Evolutionary conservation across 768 basidiomycete genomes (phyloP).

Genomic region (Auricularia sp.): DNA sequence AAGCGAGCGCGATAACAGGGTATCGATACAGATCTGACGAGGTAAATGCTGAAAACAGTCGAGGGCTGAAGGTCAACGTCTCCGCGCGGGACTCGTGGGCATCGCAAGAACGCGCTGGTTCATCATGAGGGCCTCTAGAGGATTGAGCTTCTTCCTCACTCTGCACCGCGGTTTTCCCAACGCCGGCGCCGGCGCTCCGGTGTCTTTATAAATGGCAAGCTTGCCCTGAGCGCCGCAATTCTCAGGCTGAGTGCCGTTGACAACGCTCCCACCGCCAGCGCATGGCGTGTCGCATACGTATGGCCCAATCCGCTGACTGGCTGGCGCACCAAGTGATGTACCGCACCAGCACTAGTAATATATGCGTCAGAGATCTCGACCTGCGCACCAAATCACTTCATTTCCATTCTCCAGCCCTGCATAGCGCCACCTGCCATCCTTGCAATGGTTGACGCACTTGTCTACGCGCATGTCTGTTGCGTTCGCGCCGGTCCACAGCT

Average conservation of each 20-base stretch:
- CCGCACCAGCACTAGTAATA: neutral
- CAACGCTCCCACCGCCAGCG: neutral
- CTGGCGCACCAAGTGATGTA: neutral
- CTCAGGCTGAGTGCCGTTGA: neutral
- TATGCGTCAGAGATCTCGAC: neutral
- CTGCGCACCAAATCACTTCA: neutral
- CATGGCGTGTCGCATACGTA: neutral
- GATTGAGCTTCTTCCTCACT: neutral
- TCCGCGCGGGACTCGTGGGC: neutral
- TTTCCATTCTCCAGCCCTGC: slow-evolving; percentile 1
- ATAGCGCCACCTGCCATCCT: neutral
- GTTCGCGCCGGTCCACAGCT: neutral
- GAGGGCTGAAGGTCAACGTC: neutral
- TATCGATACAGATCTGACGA: neutral
- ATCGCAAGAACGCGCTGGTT: neutral
- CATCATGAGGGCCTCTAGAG: neutral
- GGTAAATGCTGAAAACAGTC: neutral
- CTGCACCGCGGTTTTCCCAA: neutral
- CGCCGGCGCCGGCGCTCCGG: neutral
- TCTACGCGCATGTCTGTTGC: neutral
- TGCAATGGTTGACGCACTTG: neutral
- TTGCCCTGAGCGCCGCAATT: neutral
- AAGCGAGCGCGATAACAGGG: neutral
- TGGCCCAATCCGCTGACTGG: neutral
- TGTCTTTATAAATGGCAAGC: neutral